Evolutionary conservation across 2,329 filamentous ascomycete genomes (phyloP), one percentile per base, ranked within the genome.

Genomic region (Pseudofabraea citricarpa): DNA sequence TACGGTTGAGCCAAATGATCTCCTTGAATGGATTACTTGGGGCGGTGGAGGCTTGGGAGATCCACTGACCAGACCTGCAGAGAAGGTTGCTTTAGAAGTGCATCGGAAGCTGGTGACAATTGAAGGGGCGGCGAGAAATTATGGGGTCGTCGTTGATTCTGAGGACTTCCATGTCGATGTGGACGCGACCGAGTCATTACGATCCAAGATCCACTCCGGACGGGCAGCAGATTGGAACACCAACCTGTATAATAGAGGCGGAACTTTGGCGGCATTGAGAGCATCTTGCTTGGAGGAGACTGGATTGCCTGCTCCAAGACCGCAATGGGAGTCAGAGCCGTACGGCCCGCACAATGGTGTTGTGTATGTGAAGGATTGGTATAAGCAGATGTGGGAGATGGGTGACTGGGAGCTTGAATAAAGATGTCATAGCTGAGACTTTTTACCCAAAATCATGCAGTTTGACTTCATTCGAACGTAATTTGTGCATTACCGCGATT

Each of bases 21-120:
- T 72, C 1, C 65, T 73, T 5, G 70, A 73, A 56, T 73, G 66
- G 67, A 63, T 71, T 22, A 74, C 71, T 4, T 73, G 70, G 70
- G 70, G 70, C 36, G 71, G 69, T 21, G 71, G 69, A 18, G 70
- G 71, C 2, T 62, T 73, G 10, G 71, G 70, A 23, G 69, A 73
- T 52, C 65, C 69, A 0, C 56, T 73, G 5, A 66, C 63, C 0
- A 62, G 71, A 1, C 66, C 71, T 0, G 59, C 66, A 0, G 57
- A 64, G 20, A 65, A 63, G 31, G 71, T 74, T 8, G 69, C 69
- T 2, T 53, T 65, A 8, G 72, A 74, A 51, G 68, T 72, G 1
- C 67, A 66, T 39, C 64, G 67, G 23, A 63, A 63, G 29, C 62
- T 72, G 16, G 69, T 73, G 13, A 70, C 65, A 0, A 15, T 67